Evolutionary conservation across 2,329 filamentous ascomycete genomes (phyloP), one percentile per base, ranked within the genome.

Genomic region (Stylonectria norvegica): DNA sequence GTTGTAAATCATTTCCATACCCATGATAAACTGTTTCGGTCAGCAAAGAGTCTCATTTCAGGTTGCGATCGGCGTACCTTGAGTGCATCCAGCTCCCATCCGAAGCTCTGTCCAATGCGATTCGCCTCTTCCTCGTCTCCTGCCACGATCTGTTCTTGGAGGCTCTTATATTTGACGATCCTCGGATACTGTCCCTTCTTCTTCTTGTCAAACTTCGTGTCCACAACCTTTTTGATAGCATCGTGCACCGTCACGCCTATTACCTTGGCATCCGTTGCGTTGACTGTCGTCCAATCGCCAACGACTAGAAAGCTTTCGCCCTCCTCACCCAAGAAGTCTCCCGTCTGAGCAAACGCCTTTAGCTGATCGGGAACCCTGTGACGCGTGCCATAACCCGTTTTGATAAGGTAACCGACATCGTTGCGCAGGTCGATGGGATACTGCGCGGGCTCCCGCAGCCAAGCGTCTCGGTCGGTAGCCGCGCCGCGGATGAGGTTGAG

Each of bases 351-450:
- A 30, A 76, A 62, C 0, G 74, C 73, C 29, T 66, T 61, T 9
- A 78, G 57, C 55, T 73, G 69, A 9, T 68, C 65, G 4, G 65
- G 59, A 19, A 78, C 62, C 11, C 75, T 68, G 35, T 69, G 59
- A 33, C 68, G 67, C 14, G 75, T 78, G 38, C 75, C 75, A 53
- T 75, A 78, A 20, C 75, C 75, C 4, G 75, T 78, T 60, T 79
- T 79, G 48, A 79, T 59, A 35, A 79, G 66, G 47, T 74, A 64
- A 20, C 68, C 72, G 6, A 77, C 66, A 39, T 78, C 74, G 25
- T 61, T 60, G 36, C 60, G 58, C 23, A 71, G 57, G 40, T 75
- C 64, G 40, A 77, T 58, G 4, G 69, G 64, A 39, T 68, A 67
- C n/a, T 46, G 48, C n/a, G 64, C 63, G 36, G 60, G 48, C 49